These are phyloP conservation scores for Bonia amplexicaulis DNA, from an alignment of 176 grass and related monocot species.

Conservation along the genomic window DNA sequence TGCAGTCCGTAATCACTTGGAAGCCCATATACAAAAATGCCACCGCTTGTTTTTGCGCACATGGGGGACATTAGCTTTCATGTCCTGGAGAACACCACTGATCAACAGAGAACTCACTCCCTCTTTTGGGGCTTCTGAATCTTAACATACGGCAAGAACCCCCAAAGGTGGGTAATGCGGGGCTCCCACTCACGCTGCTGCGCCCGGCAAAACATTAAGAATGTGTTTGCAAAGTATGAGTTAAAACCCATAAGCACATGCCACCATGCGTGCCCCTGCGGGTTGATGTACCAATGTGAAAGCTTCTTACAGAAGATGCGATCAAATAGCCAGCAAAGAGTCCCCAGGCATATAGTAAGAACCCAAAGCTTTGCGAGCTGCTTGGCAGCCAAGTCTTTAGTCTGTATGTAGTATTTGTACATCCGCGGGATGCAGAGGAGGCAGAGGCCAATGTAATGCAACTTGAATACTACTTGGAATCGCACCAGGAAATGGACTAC, in stretches of 20 bases:
- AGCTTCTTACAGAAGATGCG: slow-evolving; percentile 75
- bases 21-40: slow-evolving; percentile 55
- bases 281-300: slow-evolving; percentile 72
- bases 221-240: slow-evolving; percentile 82
- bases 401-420: slow-evolving; percentile 97
- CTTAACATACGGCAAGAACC: slow-evolving; percentile 77
- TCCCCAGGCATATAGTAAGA: slow-evolving; percentile 50
- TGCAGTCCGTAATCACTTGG: slow-evolving; percentile 50
- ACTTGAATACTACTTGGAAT: slow-evolving; percentile 69
- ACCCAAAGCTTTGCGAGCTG: slow-evolving; percentile 69
- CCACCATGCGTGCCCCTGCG: slow-evolving; percentile 87
- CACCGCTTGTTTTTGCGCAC: slow-evolving; percentile 19
- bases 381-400: slow-evolving; percentile 63
- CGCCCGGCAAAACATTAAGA: slow-evolving; percentile 86
- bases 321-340: slow-evolving; percentile 66
- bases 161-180: slow-evolving; percentile 36
- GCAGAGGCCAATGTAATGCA: slow-evolving; percentile 73
- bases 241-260: slow-evolving; percentile 88
- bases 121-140: slow-evolving; percentile 69
- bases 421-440: slow-evolving; percentile 81
- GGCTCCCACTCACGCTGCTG: slow-evolving; percentile 77
- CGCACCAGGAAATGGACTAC: slow-evolving; percentile 61
- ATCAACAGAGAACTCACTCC: slow-evolving; percentile 40
- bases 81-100: slow-evolving; percentile 23
- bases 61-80: slow-evolving; percentile 16